Percentiles rank a stretch among this genome's conserved stretches.
Evolutionary conservation across 148 eudicot species (phyloP).

Genomic region (Hydrangea macrophylla): DNA sequence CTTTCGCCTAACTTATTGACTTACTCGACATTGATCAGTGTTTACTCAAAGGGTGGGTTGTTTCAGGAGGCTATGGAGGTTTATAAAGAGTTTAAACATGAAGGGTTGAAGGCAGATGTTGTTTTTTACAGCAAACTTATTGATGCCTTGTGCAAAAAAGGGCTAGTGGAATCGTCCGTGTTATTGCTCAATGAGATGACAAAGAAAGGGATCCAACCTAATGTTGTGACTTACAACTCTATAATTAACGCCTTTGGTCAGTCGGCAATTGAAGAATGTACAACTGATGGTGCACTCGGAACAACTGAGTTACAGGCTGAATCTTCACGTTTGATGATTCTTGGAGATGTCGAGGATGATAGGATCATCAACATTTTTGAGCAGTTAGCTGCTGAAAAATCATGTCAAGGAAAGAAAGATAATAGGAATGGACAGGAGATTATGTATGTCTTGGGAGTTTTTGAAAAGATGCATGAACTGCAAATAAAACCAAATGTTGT

Average conservation of each 20-base stretch:
- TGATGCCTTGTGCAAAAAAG: conserved; percentile 90
- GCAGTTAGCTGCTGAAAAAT: conserved; percentile 62
- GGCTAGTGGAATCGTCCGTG: conserved; percentile 73
- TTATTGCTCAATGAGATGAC: conserved; percentile 90
- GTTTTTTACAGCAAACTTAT: conserved; percentile 91
- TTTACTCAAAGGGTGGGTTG: conserved; percentile 72
- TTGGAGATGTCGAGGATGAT: conserved; percentile 38
- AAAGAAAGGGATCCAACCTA: conserved; percentile 81
- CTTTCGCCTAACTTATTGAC: conserved; percentile 75
- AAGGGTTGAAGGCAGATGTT: conserved; percentile 89
- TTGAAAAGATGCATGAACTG: conserved; percentile 85
- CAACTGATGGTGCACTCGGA: conserved; percentile 18
- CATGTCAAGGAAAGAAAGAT: conserved; percentile 30
- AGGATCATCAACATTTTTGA: conserved; percentile 62
- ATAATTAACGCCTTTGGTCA: conserved; percentile 95
- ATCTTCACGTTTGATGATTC: conserved; percentile 22
- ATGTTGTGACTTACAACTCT: conserved; percentile 93
- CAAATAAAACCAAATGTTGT: conserved; percentile 94
- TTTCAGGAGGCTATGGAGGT: conserved; percentile 71
- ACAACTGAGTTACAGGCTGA: conserved; percentile 26
- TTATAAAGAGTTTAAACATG: conserved; percentile 67
- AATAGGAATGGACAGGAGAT: conserved; percentile 52
- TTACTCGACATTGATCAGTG: conserved; percentile 84
- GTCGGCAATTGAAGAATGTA: conserved; percentile 38
- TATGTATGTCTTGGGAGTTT: conserved; percentile 70